Percentiles rank a stretch among this genome's conserved stretches.
phyloP scores from a whole-genome alignment of 2,329 filamentous ascomycete genomes.

The Capronia americana region DNA sequence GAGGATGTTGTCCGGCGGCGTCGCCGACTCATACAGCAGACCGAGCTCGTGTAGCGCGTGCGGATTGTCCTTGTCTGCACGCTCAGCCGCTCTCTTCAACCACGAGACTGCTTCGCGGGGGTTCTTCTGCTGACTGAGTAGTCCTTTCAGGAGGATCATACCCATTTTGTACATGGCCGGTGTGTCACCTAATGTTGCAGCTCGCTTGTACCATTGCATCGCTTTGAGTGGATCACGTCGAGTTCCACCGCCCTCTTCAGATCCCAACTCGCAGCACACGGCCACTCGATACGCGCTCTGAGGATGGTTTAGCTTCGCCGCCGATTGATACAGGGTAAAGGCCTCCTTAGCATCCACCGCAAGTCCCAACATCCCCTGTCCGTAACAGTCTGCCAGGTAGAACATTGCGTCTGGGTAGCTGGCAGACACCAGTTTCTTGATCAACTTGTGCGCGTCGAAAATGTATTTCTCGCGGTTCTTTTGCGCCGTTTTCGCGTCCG shows the following conservation, averaged over 20 bases:
- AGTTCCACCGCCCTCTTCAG: constrained; percentile 92
- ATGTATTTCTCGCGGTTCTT: constrained; percentile 81
- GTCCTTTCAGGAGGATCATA: constrained; percentile 91
- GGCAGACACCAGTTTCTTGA: constrained; percentile 81
- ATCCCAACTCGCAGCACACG: constrained; percentile 95
- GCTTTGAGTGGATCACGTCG: constrained; percentile 89
- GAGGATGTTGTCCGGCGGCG: constrained; percentile 73
- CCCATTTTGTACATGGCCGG: constrained; percentile 99
- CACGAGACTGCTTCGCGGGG: constrained; percentile 85
- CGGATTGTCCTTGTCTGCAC: constrained; percentile 86
- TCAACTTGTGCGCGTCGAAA: constrained; percentile 82
- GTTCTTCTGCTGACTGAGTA: constrained; percentile 85
- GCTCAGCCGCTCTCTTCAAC: constrained; percentile 90
- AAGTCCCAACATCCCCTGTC: constrained; percentile 77
- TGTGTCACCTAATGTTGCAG: constrained; percentile 85
- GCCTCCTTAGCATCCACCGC: constrained; percentile 89
- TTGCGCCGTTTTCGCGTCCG: constrained; percentile 67
- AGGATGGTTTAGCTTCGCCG: constrained; percentile 85
- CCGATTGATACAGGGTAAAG: constrained; percentile 90
- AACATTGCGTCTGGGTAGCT: constrained; percentile 90
- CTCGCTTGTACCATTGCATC: constrained; percentile 97
- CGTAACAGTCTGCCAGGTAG: constrained; percentile 86
- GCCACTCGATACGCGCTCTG: constrained; percentile 91
- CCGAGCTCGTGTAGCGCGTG: constrained; percentile 91
- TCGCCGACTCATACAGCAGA: constrained; percentile 62